Base-by-base conservation (phyloP, 352 stramenopile genomes). In the Phytophthora tubulina region DNA sequence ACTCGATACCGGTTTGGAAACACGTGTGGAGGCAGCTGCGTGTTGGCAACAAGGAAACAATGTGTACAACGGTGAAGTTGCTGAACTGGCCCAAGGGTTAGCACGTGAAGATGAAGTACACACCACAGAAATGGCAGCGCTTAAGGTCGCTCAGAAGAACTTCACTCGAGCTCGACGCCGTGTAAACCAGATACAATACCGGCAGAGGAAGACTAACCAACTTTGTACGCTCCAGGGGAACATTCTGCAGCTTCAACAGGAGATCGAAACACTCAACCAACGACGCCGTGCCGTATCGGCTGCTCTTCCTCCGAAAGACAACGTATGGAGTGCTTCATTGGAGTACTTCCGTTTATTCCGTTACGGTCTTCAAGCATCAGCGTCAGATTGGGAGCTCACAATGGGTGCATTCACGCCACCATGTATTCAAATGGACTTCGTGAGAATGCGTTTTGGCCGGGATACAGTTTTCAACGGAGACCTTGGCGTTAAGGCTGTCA, bases 271-370 rank as follows among this genome's bases (percentile, higher is more conserved):
- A n/a, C 60, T 75, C 1, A 32, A 70, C 15, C 30, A 75, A 42
- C 60, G 54, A 17, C 67, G 46, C 13, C 52, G 52, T 14, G 39
- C 67, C 2, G 27, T 75, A 38, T 32, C 39, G 4, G 9, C 53
- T 33, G 52, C 44, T 0, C 17, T 66, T 0, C 60, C 67, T 3
- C 49, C 36, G 1, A 21, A 70, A 27, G 62, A 66, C 27, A 70
- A 53, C 3, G 31, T 65, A 0, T 75, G 67, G 67, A 70, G 53
- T 6, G 67, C 70, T 6, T 60, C 38, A 6, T 60, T 75, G 0
- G 68, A 75, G 54, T 75, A 75, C 39, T 75, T 71, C 30, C 68
- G 68, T 11, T 35, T 75, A 3, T 75, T 75, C 45, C 68, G 62
- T 11, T 67, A 48, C 30, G 68, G 68, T 4, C 51, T 67, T 36